phyloP scores from a whole-genome alignment of 306 rosid genomes.

The Boehmeria nivea region DNA sequence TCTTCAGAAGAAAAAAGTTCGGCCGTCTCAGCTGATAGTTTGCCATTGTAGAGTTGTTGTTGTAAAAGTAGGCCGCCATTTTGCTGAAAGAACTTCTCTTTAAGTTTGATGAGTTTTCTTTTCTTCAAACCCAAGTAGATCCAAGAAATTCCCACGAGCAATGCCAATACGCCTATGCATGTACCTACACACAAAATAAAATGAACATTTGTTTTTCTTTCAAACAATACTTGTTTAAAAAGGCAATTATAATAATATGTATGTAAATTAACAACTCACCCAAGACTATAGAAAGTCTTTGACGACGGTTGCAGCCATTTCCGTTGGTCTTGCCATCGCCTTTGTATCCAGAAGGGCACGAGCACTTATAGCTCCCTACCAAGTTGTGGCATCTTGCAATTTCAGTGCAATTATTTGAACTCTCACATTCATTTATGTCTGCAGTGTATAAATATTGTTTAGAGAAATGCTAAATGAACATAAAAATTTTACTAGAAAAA shows the following conservation, averaged over 20 bases:
- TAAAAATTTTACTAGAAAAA: no score
- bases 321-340: no score
- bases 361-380: no score
- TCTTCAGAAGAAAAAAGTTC: constrained; percentile 1
- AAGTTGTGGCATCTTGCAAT: no score
- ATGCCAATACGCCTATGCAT: neutral
- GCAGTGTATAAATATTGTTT: no score
- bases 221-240: neutral
- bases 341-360: no score
- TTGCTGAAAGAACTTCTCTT: constrained; percentile 14
- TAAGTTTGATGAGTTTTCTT: constrained; percentile 1
- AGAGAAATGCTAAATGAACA: no score
- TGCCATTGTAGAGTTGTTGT: constrained; percentile 4
- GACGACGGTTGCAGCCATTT: no score
- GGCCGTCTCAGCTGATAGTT: neutral
- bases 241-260: neutral
- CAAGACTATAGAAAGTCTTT: no score
- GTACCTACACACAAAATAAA: neutral
- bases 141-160: constrained; percentile 4
- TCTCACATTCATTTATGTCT: no score
- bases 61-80: constrained; percentile 21
- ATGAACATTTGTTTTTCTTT: neutral
- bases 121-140: constrained; percentile 14
- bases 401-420: no score
- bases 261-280: neutral